Conservation (phyloP, 352 stramenopile species). For the Thalassiosira livingstoniorum region DNA sequence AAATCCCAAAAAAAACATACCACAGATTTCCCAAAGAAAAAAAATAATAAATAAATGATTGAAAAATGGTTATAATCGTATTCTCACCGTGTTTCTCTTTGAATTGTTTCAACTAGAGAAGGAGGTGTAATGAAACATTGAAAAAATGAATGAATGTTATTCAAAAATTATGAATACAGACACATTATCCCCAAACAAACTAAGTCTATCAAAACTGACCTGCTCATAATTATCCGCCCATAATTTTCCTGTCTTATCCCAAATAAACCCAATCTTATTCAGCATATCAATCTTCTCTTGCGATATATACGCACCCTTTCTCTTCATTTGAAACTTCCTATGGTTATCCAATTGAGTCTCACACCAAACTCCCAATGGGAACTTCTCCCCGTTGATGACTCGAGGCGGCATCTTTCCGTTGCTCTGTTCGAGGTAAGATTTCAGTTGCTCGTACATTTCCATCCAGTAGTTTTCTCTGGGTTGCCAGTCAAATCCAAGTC, state of each 20-base stretch:
- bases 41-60: too few species aligned
- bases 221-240: conserved; percentile 59
- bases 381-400: conserved; percentile 35
- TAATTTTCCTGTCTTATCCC: conserved; percentile 37
- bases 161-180: background rate
- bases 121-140: background rate
- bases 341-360: conserved; percentile 57
- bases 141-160: background rate
- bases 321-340: conserved; percentile 42
- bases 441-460: conserved; percentile 55
- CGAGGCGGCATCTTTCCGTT: conserved; percentile 51
- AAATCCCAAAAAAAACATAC: too few species aligned
- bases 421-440: conserved; percentile 42
- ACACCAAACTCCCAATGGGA: conserved; percentile 54
- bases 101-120: conserved; percentile 33
- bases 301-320: conserved; percentile 50
- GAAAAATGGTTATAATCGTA: too few species aligned
- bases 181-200: background rate
- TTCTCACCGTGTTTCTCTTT: conserved; percentile 56
- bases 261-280: conserved; percentile 59
- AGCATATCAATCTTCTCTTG: conserved; percentile 58
- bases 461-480: conserved; percentile 60
- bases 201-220: background rate
- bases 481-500: conserved; percentile 59
- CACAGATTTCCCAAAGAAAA: too few species aligned